A percentile compares a stretch with the other conserved stretches of the same genome.
phyloP scores from a whole-genome alignment of 495 filamentous ascomycete species.

The Penicillium simplicissimum region DNA sequence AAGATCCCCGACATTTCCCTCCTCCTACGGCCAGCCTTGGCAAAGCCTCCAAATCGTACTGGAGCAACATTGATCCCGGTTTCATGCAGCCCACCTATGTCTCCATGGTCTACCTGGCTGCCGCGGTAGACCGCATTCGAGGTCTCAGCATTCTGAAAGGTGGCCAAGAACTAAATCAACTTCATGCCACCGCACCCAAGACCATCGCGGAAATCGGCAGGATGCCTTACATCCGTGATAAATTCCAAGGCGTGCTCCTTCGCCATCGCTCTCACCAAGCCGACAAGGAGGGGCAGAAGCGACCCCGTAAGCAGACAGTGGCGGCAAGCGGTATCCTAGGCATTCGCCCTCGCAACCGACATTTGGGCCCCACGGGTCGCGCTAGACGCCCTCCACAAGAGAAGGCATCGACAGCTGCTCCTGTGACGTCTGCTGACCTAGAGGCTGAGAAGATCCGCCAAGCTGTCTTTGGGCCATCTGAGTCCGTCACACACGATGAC shows the following conservation, averaged over 20 bases:
- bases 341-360: not conserved
- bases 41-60: constrained; percentile 31
- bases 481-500: not conserved
- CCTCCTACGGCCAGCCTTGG: constrained; percentile 29
- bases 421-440: not conserved
- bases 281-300: constrained; percentile 7
- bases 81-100: constrained; percentile 53
- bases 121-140: constrained; percentile 46
- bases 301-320: constrained; percentile 11
- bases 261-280: constrained; percentile 25
- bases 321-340: constrained; percentile 20
- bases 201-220: constrained; percentile 52
- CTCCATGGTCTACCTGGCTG: constrained; percentile 56
- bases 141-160: constrained; percentile 35
- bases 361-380: not conserved
- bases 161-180: constrained; percentile 29
- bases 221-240: constrained; percentile 54
- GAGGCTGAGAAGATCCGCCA: constrained; percentile 1
- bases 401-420: not conserved
- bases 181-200: constrained; percentile 45
- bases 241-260: constrained; percentile 41
- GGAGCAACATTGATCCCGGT: constrained; percentile 39
- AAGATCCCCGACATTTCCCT: constrained; percentile 19
- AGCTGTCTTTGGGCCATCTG: not conserved
- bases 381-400: not conserved